Percentiles rank a stretch among this genome's conserved stretches.
These are phyloP conservation scores for Pelargonium myrrhifolium DNA, from an alignment of 441 rosid genomes.

Conservation along the genomic window DNA sequence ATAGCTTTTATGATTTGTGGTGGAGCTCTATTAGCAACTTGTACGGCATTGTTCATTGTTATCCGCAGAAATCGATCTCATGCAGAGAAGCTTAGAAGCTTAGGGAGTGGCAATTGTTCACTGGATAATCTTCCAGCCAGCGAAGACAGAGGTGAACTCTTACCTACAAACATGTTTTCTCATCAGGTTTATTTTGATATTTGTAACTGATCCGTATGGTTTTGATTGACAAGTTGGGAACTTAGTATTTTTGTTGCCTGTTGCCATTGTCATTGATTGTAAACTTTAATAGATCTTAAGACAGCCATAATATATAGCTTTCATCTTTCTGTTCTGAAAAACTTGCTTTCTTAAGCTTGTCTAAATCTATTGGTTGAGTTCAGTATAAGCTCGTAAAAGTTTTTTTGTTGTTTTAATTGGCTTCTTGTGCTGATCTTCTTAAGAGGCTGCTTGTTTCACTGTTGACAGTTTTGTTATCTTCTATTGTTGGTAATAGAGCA, in stretches of 20 bases:
- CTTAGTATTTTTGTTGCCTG: background rate
- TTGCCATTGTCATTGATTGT: too few species aligned
- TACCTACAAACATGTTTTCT: background rate
- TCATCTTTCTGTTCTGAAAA: too few species aligned
- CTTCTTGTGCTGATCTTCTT: background rate
- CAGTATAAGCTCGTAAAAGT: background rate
- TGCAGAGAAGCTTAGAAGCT: conserved; percentile 29
- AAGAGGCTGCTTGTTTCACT: background rate
- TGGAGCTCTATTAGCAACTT: conserved; percentile 46
- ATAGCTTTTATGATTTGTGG: conserved; percentile 56
- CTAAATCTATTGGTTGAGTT: background rate
- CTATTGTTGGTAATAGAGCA: conserved; percentile 25
- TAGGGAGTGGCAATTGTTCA: conserved; percentile 34
- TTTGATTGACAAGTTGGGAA: background rate
- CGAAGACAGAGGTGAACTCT: conserved; percentile 42
- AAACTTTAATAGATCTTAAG: too few species aligned
- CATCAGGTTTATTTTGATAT: background rate
- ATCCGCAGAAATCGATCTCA: conserved; percentile 34
- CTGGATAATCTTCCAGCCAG: conserved; percentile 39
- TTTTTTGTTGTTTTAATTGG: too few species aligned
- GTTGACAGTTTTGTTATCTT: conserved; percentile 8
- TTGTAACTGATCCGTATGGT: background rate
- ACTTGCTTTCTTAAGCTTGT: background rate
- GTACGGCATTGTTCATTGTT: conserved; percentile 45
- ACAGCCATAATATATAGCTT: too few species aligned